These are phyloP conservation scores for Cladosporium sp. DNA, from an alignment of 2,329 filamentous ascomycete genomes.

Conservation along the genomic window DNA sequence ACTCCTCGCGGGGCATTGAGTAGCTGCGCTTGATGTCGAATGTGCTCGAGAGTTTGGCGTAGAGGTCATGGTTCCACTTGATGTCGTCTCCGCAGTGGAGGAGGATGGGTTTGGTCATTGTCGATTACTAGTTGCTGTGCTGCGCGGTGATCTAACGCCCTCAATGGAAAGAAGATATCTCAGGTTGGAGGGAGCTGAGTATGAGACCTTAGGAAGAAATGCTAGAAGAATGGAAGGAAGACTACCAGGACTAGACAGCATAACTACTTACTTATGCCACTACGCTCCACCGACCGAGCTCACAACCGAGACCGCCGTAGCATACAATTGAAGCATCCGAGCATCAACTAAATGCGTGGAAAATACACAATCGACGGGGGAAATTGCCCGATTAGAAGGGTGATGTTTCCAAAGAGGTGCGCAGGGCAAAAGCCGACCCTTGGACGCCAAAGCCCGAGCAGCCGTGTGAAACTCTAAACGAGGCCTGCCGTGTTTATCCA, in stretches of 20 bases:
- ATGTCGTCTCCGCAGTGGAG: conserved; percentile 48
- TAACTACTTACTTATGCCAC: conserved; percentile 2
- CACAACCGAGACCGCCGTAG: neutral
- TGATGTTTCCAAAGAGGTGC: neutral
- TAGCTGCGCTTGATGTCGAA: conserved; percentile 44
- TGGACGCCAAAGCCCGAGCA: neutral
- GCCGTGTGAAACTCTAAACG: neutral
- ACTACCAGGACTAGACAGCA: neutral
- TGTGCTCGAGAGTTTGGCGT: conserved; percentile 37
- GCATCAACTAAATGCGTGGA: neutral
- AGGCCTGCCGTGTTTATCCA: neutral
- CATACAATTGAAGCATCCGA: neutral
- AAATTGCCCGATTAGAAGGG: conserved; percentile 1
- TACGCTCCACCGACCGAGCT: neutral
- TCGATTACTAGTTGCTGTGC: neutral
- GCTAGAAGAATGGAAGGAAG: neutral
- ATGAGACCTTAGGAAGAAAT: neutral
- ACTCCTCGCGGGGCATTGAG: conserved; percentile 41
- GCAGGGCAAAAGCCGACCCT: neutral
- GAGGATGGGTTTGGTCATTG: conserved; percentile 31
- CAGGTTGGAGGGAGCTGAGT: neutral
- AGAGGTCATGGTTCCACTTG: conserved; percentile 47
- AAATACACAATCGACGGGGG: neutral
- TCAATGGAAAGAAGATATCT: neutral
- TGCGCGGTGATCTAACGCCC: neutral